phyloP scores from a whole-genome alignment of 1,284 basidiomycete genomes.

The Trametes sp. region DNA sequence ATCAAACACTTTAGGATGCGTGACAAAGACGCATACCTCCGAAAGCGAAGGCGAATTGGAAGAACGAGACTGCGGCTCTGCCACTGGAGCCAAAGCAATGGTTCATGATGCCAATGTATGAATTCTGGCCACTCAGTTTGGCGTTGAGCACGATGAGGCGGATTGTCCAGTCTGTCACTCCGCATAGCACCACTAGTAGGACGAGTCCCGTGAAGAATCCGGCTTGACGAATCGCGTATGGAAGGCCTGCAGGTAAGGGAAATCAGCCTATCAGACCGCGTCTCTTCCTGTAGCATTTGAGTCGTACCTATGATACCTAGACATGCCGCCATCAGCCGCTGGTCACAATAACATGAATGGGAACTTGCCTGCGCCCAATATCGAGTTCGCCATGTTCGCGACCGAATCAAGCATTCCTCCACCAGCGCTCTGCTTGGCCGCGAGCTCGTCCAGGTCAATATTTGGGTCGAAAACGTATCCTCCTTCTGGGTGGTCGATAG shows the following conservation, averaged over 20 bases:
- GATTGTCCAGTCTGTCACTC: slow-evolving; percentile 98
- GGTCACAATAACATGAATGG: not conserved
- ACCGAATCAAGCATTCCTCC: slow-evolving; percentile 86
- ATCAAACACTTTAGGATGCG: slow-evolving; percentile 8
- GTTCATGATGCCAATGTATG: slow-evolving; percentile 97
- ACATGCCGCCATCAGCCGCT: slow-evolving; percentile 9
- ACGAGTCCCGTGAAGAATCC: slow-evolving; percentile 90
- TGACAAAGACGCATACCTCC: slow-evolving; percentile 66
- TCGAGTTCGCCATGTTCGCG: slow-evolving; percentile 96
- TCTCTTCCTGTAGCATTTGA: slow-evolving; percentile 6
- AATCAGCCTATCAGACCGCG: not conserved
- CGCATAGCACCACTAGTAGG: slow-evolving; percentile 83
- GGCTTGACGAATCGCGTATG: slow-evolving; percentile 92
- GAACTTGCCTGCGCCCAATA: slow-evolving; percentile 84
- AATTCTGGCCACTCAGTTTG: slow-evolving; percentile 91
- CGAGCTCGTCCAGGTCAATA: slow-evolving; percentile 71
- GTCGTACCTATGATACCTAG: slow-evolving; percentile 85
- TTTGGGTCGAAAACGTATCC: slow-evolving; percentile 43
- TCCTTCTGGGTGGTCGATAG: slow-evolving; percentile 50
- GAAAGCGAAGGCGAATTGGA: slow-evolving; percentile 98
- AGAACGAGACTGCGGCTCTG: slow-evolving; percentile 93
- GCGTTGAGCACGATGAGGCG: slow-evolving; percentile 95
- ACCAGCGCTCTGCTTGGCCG: slow-evolving; percentile 71
- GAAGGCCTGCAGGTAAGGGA: slow-evolving; percentile 65
- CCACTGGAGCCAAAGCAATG: slow-evolving; percentile 92